Base-by-base conservation (phyloP, 2,329 filamentous ascomycete genomes). In the Diaporthe australafricana region DNA sequence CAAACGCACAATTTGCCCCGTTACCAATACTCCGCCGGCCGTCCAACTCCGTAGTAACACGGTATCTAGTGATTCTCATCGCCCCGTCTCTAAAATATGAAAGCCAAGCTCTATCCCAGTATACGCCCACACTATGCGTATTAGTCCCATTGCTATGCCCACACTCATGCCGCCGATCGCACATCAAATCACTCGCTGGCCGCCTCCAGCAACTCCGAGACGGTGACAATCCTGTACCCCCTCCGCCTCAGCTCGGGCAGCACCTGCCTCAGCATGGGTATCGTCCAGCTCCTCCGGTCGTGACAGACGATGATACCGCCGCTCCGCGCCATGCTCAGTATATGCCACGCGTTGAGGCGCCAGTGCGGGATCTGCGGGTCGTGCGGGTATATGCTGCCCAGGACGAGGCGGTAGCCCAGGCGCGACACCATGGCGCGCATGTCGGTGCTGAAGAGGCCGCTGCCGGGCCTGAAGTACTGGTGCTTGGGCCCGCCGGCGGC, bases 341-440 rank as follows among this genome's bases (percentile, higher is more conserved):
- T 89, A 83, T 97, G 94, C 75, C 85, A 86, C 9, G 93, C 92
- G 81, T 98, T 98, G 67, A 95, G 76, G 74, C 85, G 83, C 75
- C 89, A 87, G 77, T 88, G 91, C 12, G 85, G 85, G 71, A 98
- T 92, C 85, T 97, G 94, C n/a, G 95, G 91, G 83, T 98, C 95
- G 83, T 97, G 94, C 6, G 95, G 95, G 82, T 97, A 98, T 50
- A 98, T 91, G 80, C 91, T 91, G 3, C 95, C 95, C 48, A 98
- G 83, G n/a, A 95, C 92, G 66, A 96, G 85, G 63, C 87, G 85
- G 81, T 94, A 95, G 5, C 91, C 91, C 73, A 94, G 79, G 66
- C 82, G 84, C 42, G 83, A 82, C 9, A 94, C 82, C 45, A 92
- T 79, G 42, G 82, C 80, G 25, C 93, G 86, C 90, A 97, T 95